A percentile compares a stretch with the other conserved stretches of the same genome.
Evolutionary conservation across 257 asterid genomes (phyloP).

Genomic region (Osmanthus fragrans): DNA sequence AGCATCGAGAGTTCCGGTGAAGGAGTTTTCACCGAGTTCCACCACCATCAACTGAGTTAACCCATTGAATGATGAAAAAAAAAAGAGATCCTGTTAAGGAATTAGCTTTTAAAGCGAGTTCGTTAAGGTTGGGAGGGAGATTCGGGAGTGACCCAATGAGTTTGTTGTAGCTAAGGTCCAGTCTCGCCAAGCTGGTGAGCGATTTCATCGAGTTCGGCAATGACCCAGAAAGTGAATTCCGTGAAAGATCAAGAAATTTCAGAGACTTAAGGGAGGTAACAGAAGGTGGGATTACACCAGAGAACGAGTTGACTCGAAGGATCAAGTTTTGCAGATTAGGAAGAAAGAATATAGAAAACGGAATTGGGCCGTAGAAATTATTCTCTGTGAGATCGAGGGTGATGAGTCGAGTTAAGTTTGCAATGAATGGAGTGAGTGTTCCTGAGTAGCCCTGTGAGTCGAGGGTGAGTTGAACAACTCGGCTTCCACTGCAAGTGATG

Average conservation of each 20-base stretch:
- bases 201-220: conserved; percentile 45
- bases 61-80: conserved; percentile 44
- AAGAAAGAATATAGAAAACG: conserved; percentile 44
- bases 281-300: conserved; percentile 68
- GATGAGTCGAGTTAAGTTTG: conserved; percentile 62
- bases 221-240: conserved; percentile 56
- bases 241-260: conserved; percentile 59
- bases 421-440: conserved; percentile 57
- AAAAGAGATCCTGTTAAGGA: conserved; percentile 57
- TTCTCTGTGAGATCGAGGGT: conserved; percentile 69
- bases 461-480: conserved; percentile 77
- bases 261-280: conserved; percentile 47
- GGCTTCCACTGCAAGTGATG: conserved; percentile 57
- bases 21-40: conserved; percentile 66
- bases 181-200: conserved; percentile 44
- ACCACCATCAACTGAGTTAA: conserved; percentile 57
- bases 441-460: conserved; percentile 84
- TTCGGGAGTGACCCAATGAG: conserved; percentile 66
- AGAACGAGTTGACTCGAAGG: conserved; percentile 74
- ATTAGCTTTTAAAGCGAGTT: conserved; percentile 66
- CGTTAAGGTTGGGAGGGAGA: conserved; percentile 69
- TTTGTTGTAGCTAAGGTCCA: conserved; percentile 76
- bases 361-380: conserved; percentile 68
- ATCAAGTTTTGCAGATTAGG: conserved; percentile 51
- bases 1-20: conserved; percentile 54